Conservation (phyloP, 305 asterid genomes). For the Lippia alba region DNA sequence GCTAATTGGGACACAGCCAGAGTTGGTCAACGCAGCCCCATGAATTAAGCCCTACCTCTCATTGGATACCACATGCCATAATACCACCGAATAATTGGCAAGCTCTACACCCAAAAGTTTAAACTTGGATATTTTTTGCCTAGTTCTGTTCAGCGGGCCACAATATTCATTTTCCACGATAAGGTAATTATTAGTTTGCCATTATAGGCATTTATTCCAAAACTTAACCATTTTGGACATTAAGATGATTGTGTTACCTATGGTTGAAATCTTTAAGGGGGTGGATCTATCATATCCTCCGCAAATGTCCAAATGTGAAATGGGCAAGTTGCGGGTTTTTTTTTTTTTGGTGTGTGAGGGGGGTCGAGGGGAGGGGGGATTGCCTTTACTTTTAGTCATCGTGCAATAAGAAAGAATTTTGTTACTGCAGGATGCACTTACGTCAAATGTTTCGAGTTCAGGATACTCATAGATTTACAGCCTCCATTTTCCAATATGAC, state of each 20-base stretch:
- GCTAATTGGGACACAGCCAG: too few relatives aligned
- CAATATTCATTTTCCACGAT: slow-evolving; percentile 22
- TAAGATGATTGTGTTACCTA: slow-evolving; percentile 23
- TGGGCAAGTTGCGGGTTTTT: slow-evolving; percentile 22
- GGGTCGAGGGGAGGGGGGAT: too few relatives aligned
- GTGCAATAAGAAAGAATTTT: too few relatives aligned
- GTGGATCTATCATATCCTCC: slow-evolving; percentile 22
- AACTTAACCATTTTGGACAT: slow-evolving; percentile 7
- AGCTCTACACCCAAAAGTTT: too few relatives aligned
- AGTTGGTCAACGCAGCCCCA: too few relatives aligned
- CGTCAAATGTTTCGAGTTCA: slow-evolving; percentile 87
- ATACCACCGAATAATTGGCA: too few relatives aligned
- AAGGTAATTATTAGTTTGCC: slow-evolving; percentile 16
- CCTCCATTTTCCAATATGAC: slow-evolving; percentile 96
- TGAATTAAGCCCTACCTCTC: too few relatives aligned
- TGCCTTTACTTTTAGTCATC: too few relatives aligned
- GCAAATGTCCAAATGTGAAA: slow-evolving; percentile 10
- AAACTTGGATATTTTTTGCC: background rate
- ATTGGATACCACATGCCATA: too few relatives aligned
- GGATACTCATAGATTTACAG: slow-evolving; percentile 86
- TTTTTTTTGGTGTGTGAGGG: too few relatives aligned
- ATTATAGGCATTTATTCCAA: slow-evolving; percentile 21
- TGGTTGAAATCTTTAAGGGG: slow-evolving; percentile 10
- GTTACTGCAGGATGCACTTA: slow-evolving; percentile 50
- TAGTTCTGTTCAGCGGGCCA: slow-evolving; percentile 25